phyloP scores from a whole-genome alignment of 176 grass and related monocot genomes.

The Lolium perenne region DNA sequence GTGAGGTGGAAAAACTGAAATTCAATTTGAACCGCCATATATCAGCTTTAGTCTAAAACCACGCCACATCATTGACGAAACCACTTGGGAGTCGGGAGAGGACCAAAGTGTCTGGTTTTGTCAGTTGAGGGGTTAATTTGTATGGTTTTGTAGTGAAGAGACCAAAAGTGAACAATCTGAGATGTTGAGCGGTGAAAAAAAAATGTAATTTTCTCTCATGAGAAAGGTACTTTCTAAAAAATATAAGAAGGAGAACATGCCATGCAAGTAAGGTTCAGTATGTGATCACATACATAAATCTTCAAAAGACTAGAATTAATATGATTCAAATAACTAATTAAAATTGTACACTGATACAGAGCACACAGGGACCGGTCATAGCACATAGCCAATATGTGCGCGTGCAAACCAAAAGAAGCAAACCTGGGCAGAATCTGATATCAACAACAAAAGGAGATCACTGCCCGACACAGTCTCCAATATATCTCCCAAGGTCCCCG shows the following conservation, averaged over 20 bases:
- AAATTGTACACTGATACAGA: neutral
- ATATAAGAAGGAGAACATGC: slow-evolving; percentile 2
- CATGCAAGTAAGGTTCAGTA: slow-evolving; percentile 14
- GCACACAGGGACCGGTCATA: neutral
- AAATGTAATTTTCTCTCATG: neutral
- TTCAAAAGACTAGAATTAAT: neutral
- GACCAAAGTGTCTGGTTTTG: neutral
- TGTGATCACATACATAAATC: neutral
- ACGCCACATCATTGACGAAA: neutral
- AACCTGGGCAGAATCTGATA: slow-evolving; percentile 93
- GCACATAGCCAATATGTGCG: neutral
- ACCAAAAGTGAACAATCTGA: neutral
- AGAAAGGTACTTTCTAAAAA: neutral
- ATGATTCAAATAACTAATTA: neutral
- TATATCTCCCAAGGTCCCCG: slow-evolving; percentile 80
- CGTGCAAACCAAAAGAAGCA: slow-evolving; percentile 28
- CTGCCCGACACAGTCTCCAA: slow-evolving; percentile 84
- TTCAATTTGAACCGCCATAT: neutral
- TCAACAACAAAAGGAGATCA: slow-evolving; percentile 87
- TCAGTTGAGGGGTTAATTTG: neutral
- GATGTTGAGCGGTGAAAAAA: neutral
- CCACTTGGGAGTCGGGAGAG: neutral
- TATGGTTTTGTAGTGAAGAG: neutral
- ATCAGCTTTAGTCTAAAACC: neutral
- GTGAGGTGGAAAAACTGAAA: neutral